Conservation (phyloP, 371 early-diverging fungal genomes). For the Mucor irregularis region DNA sequence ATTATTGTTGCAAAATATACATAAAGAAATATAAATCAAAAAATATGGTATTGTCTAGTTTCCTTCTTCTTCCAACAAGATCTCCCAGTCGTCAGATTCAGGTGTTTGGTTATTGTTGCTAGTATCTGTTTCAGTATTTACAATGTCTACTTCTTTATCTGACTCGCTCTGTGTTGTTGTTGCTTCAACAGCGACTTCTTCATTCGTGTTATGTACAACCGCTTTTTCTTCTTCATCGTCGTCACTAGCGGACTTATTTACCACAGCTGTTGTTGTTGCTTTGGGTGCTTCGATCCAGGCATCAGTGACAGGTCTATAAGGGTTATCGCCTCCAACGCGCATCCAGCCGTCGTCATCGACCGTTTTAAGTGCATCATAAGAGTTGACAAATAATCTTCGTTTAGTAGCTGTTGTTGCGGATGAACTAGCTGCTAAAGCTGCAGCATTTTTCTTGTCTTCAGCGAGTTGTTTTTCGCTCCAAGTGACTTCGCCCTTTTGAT, state of each 20-base stretch:
- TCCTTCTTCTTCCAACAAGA: constrained; percentile 7
- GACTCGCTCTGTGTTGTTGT: not conserved
- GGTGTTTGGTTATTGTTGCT: not conserved
- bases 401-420: not conserved
- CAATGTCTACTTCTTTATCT: not conserved
- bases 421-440: not conserved
- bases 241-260: too few relatives aligned
- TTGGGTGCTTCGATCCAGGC: constrained; percentile 16
- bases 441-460: not conserved
- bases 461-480: constrained; percentile 38
- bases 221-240: not conserved
- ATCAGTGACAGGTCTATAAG: constrained; percentile 14
- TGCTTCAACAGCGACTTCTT: not conserved
- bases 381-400: constrained; percentile 7
- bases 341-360: constrained; percentile 37
- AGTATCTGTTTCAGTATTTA: not conserved
- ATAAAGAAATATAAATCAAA: not conserved
- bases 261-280: not conserved
- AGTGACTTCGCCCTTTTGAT: constrained; percentile 52
- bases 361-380: constrained; percentile 24
- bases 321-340: constrained; percentile 24
- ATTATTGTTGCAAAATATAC: not conserved
- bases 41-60: not conserved
- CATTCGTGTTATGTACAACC: not conserved
- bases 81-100: constrained; percentile 14